These are phyloP conservation scores for Moesziomyces globuligerus DNA, from an alignment of 1,284 basidiomycete genomes.

Conservation along the genomic window DNA sequence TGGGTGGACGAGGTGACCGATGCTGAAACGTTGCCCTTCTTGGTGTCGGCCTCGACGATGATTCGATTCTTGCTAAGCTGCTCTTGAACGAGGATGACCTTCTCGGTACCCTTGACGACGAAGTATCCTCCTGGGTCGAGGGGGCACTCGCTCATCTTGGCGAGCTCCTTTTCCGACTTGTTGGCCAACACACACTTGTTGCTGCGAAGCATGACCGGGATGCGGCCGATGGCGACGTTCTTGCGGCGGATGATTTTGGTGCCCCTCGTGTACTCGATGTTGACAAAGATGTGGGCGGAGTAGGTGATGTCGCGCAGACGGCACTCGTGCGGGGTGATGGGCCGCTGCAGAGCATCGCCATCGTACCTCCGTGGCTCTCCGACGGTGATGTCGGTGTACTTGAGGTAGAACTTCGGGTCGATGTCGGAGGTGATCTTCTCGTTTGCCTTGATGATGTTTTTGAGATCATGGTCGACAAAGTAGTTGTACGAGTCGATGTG, in stretches of 20 bases:
- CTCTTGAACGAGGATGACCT: slow-evolving; percentile 98
- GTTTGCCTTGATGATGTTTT: slow-evolving; percentile 78
- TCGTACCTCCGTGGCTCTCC: slow-evolving; percentile 82
- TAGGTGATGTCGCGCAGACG: slow-evolving; percentile 96
- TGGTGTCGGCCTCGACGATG: slow-evolving; percentile 83
- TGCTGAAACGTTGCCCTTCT: slow-evolving; percentile 91
- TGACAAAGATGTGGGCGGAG: slow-evolving; percentile 91
- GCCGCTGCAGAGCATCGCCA: slow-evolving; percentile 79
- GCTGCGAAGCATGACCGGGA: slow-evolving; percentile 97
- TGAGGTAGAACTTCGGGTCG: slow-evolving; percentile 95
- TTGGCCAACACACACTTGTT: slow-evolving; percentile 85
- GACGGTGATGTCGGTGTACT: slow-evolving; percentile 89
- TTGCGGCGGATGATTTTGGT: slow-evolving; percentile 84
- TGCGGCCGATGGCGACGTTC: slow-evolving; percentile 87
- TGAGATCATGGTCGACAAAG: slow-evolving; percentile 85
- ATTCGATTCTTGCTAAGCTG: slow-evolving; percentile 99
- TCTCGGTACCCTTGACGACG: slow-evolving; percentile 98
- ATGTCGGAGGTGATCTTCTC: slow-evolving; percentile 79
- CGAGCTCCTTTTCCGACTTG: slow-evolving; percentile 81
- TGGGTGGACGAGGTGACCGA: slow-evolving; percentile 95
- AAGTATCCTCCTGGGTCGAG: slow-evolving; percentile 99
- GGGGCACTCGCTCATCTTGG: slow-evolving; percentile 95
- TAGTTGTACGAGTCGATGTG: slow-evolving; percentile 99
- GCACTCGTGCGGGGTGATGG: slow-evolving; percentile 96
- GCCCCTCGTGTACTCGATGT: slow-evolving; percentile 93